Percentiles rank a stretch among this genome's conserved stretches.
Conservation (phyloP, 176 grass and related monocot genomes). For the Carex parvula region DNA sequence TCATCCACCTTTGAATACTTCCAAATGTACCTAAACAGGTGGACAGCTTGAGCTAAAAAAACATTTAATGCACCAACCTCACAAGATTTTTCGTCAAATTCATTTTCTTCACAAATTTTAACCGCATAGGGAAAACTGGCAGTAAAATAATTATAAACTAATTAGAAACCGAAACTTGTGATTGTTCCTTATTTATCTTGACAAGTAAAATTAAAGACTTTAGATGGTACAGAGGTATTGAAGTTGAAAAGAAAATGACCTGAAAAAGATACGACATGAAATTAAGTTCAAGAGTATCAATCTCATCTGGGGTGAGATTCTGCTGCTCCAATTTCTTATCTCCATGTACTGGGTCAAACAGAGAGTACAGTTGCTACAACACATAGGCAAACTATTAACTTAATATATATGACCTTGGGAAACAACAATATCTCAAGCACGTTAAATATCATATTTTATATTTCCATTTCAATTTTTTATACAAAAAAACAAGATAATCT, state of each 20-base stretch:
- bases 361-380: constrained; percentile 73
- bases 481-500: neutral
- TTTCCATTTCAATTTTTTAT: neutral
- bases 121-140: neutral
- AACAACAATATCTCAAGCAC: neutral
- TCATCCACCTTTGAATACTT: neutral
- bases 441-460: neutral
- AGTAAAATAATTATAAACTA: neutral
- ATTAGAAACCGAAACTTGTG: neutral
- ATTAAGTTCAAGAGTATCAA: constrained; percentile 73
- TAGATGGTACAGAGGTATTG: neutral
- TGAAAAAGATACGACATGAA: constrained; percentile 79
- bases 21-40: neutral
- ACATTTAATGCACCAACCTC: neutral
- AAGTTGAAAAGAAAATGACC: constrained; percentile 30
- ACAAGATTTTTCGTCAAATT: neutral
- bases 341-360: constrained; percentile 78
- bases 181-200: neutral
- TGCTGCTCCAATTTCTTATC: constrained; percentile 71
- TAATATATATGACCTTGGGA: neutral
- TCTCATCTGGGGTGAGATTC: constrained; percentile 44
- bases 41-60: neutral
- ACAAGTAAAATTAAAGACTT: neutral
- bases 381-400: constrained; percentile 4
- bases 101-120: neutral